Percentiles rank a stretch among this genome's conserved stretches.
Conservation (phyloP, 1,284 basidiomycete species). For the Inonotus hispidus region DNA sequence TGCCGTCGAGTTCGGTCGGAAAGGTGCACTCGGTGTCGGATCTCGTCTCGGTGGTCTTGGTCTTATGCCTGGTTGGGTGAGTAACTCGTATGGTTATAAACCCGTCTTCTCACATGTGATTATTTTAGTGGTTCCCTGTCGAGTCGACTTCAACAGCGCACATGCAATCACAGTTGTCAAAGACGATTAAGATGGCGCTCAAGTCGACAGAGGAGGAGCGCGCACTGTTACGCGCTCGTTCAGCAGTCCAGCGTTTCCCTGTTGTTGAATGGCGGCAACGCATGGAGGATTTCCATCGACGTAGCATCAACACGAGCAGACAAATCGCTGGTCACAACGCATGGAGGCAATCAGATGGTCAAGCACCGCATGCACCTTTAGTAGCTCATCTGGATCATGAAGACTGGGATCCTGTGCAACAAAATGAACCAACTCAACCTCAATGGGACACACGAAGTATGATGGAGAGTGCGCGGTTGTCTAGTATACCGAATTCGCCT, state of each 20-base stretch:
- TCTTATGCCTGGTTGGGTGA: constrained; percentile 93
- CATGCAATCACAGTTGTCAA: constrained; percentile 91
- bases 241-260: constrained; percentile 91
- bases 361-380: constrained; percentile 39
- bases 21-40: constrained; percentile 91
- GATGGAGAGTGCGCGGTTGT: constrained; percentile 29
- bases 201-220: constrained; percentile 88
- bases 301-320: constrained; percentile 73
- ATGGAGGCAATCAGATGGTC: constrained; percentile 72
- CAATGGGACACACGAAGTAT: constrained; percentile 45
- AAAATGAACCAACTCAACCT: constrained; percentile 45
- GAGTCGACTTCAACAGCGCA: constrained; percentile 87
- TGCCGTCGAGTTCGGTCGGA: constrained; percentile 91
- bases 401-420: constrained; percentile 51
- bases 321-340: constrained; percentile 64
- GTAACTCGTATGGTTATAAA: constrained; percentile 28
- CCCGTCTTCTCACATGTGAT: neutral
- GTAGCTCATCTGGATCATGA: constrained; percentile 39
- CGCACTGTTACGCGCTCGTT: constrained; percentile 85
- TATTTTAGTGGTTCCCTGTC: constrained; percentile 84
- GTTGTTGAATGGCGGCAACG: constrained; percentile 95
- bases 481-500: constrained; percentile 19
- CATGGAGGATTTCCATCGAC: constrained; percentile 89
- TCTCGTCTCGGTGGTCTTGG: constrained; percentile 89
- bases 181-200: constrained; percentile 89